Conservation (phyloP, 768 basidiomycete species). For the Saitozyma sp. region DNA sequence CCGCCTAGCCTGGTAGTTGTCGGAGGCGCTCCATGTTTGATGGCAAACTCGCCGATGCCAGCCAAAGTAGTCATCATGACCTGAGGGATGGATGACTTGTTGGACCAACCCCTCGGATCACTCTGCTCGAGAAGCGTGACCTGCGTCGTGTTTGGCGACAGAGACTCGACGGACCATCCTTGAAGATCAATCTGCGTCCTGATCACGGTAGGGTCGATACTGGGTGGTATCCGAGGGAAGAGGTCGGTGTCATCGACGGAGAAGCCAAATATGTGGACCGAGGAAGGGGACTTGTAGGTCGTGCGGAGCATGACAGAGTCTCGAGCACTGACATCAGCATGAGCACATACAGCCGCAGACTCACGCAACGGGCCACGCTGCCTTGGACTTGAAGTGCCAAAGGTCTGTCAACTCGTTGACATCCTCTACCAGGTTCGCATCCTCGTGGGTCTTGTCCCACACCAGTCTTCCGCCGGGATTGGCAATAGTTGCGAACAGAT, state of each 20-base stretch:
- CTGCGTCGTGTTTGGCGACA: conserved; percentile 91
- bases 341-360: background rate
- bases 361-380: conserved; percentile 83
- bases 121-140: conserved; percentile 94
- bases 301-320: conserved; percentile 90
- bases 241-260: conserved; percentile 85
- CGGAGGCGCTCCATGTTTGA: conserved; percentile 93
- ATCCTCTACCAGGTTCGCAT: conserved; percentile 80
- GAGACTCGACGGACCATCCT: conserved; percentile 93
- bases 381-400: conserved; percentile 89
- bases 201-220: conserved; percentile 73
- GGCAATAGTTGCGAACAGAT: conserved; percentile 82
- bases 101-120: conserved; percentile 95
- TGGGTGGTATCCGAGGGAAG: conserved; percentile 66
- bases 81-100: conserved; percentile 89
- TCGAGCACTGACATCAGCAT: conserved; percentile 60
- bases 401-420: conserved; percentile 76
- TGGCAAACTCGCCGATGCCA: conserved; percentile 91
- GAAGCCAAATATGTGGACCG: conserved; percentile 92
- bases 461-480: conserved; percentile 76
- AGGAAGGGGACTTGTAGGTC: conserved; percentile 92
- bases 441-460: conserved; percentile 90
- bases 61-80: conserved; percentile 87
- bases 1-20: conserved; percentile 77
- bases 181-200: conserved; percentile 96